phyloP scores from a whole-genome alignment of 2,329 filamentous ascomycete genomes.

The Penicillium psychrosexuale region DNA sequence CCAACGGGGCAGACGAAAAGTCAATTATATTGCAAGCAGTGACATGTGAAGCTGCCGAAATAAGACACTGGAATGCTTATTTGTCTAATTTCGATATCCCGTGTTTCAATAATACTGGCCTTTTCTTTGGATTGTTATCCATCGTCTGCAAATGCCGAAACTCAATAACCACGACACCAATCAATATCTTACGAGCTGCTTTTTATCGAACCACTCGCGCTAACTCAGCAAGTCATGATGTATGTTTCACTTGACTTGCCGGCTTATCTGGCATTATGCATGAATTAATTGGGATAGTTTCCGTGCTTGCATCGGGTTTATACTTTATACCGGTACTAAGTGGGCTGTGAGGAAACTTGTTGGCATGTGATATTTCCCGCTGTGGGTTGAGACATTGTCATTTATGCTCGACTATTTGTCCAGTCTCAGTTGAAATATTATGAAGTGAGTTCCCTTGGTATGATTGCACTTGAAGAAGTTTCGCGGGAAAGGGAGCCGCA shows the following conservation, averaged over 20 bases:
- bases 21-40: slow-evolving; percentile 15
- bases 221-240: not conserved
- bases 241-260: not conserved
- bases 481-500: not conserved
- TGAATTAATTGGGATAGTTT: not conserved
- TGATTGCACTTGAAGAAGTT: not conserved
- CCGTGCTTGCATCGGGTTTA: not conserved
- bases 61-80: slow-evolving; percentile 1
- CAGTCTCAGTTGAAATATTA: not conserved
- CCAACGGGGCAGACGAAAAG: slow-evolving; percentile 15
- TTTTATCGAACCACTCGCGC: not conserved
- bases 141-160: not conserved
- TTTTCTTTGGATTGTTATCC: not conserved
- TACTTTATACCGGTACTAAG: not conserved
- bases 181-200: not conserved
- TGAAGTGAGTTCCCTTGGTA: not conserved
- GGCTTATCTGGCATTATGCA: not conserved
- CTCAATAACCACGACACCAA: not conserved
- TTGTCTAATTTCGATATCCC: too few relatives aligned
- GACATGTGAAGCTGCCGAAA: slow-evolving; percentile 3
- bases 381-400: too few relatives aligned
- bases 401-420: not conserved
- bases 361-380: not conserved
- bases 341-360: not conserved
- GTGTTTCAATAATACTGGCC: slow-evolving; percentile 2